phyloP scores from a whole-genome alignment of 352 stramenopile genomes.

The Globisporangium spiculum region DNA sequence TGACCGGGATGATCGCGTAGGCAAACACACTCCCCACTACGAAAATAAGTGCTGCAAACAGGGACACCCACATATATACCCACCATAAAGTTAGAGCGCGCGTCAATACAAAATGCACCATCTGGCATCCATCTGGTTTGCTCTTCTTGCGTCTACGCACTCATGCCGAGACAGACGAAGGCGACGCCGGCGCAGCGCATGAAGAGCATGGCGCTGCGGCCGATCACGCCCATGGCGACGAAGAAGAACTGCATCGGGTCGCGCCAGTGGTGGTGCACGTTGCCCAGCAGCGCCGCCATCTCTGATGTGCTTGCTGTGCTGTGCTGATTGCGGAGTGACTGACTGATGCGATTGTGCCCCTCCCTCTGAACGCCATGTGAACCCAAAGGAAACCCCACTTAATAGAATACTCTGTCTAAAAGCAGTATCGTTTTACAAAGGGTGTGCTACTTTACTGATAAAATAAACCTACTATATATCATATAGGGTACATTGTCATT shows the following conservation, averaged over 20 bases:
- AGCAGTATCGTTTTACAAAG: too few species aligned
- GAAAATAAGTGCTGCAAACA: constrained; percentile 37
- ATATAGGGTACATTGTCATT: too few species aligned
- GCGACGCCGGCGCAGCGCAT: constrained; percentile 41
- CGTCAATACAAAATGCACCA: too few species aligned
- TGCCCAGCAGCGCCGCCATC: constrained; percentile 3
- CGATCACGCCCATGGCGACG: constrained; percentile 27
- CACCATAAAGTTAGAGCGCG: neutral
- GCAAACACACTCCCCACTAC: constrained; percentile 38
- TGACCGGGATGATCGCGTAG: constrained; percentile 52
- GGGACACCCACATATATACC: too few species aligned
- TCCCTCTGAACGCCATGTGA: too few species aligned
- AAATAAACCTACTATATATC: too few species aligned
- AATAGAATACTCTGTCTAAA: constrained; percentile 4
- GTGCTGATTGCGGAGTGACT: constrained; percentile 6
- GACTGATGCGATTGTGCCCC: too few species aligned
- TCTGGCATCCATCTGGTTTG: neutral
- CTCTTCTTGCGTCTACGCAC: constrained; percentile 17
- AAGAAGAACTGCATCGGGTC: constrained; percentile 54
- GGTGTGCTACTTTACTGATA: too few species aligned
- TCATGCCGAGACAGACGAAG: constrained; percentile 45
- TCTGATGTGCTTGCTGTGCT: neutral
- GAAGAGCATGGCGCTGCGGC: constrained; percentile 36
- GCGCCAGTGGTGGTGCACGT: constrained; percentile 36
- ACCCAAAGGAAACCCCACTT: constrained; percentile 17